phyloP scores from a whole-genome alignment of 805 yeast species.

The Zygosaccharomyces pseudorouxii region DNA sequence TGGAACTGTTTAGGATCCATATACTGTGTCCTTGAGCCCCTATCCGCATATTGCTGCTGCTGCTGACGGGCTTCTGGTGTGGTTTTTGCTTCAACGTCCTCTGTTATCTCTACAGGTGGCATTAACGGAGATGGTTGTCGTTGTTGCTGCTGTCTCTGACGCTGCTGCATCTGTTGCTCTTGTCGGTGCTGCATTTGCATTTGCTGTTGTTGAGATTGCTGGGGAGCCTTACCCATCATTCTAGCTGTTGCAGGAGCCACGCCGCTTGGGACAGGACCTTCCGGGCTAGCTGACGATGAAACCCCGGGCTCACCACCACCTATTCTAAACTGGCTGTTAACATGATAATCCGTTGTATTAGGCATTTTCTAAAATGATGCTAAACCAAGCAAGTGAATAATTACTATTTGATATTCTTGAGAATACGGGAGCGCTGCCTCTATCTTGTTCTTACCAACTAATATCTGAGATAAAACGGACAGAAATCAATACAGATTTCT shows the following conservation, averaged over 20 bases:
- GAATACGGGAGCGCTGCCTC: background rate
- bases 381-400: background rate
- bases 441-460: background rate
- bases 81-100: conserved; percentile 8
- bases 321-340: conserved; percentile 30
- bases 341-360: conserved; percentile 27
- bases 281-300: conserved; percentile 2
- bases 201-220: conserved; percentile 5
- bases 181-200: conserved; percentile 2
- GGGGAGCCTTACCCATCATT: conserved; percentile 30
- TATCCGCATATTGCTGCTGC: conserved; percentile 14
- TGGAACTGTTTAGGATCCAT: conserved; percentile 47
- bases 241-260: conserved; percentile 35
- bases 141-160: conserved; percentile 2
- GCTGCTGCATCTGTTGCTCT: conserved; percentile 2
- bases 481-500: background rate
- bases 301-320: conserved; percentile 19
- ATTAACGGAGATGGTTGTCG: conserved; percentile 17
- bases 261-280: conserved; percentile 11
- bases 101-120: conserved; percentile 24
- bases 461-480: background rate
- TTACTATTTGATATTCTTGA: background rate
- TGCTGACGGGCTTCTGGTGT: conserved; percentile 10
- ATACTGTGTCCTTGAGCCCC: conserved; percentile 10
- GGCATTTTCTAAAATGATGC: conserved; percentile 14